Evolutionary conservation across 1,139 yeast species (phyloP).

Genomic region (Zhuliangozyma blackwelliae): DNA sequence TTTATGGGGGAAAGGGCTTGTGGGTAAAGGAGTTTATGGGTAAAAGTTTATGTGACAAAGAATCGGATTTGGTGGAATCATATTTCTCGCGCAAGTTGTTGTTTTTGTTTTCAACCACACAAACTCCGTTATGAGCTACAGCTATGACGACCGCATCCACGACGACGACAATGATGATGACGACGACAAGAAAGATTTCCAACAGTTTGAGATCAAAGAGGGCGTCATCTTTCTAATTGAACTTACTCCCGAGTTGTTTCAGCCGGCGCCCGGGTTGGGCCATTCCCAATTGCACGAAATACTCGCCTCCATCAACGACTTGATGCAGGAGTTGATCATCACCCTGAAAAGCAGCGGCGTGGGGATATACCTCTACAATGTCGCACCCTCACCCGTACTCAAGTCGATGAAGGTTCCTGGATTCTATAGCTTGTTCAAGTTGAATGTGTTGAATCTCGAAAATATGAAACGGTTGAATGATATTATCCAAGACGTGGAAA

Average conservation of each 20-base stretch:
- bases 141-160: no score
- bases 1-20: no score
- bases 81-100: no score
- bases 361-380: constrained; percentile 61
- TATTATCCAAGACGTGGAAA: constrained; percentile 25
- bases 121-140: no score
- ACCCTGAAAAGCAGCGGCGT: constrained; percentile 61
- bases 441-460: constrained; percentile 34
- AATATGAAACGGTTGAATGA: constrained; percentile 39
- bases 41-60: no score
- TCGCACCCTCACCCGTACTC: constrained; percentile 17
- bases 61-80: no score
- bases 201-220: constrained; percentile 53
- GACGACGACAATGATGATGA: constrained; percentile 4
- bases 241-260: constrained; percentile 47
- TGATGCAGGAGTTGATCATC: constrained; percentile 56
- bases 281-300: constrained; percentile 49
- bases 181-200: constrained; percentile 13
- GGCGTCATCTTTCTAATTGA: constrained; percentile 64
- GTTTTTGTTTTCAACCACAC: no score
- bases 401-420: constrained; percentile 13
- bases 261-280: constrained; percentile 28
- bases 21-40: no score
- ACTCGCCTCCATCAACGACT: constrained; percentile 47
- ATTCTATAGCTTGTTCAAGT: constrained; percentile 27